Conservation (phyloP, 148 eudicot genomes). For the Polygonum aviculare region DNA sequence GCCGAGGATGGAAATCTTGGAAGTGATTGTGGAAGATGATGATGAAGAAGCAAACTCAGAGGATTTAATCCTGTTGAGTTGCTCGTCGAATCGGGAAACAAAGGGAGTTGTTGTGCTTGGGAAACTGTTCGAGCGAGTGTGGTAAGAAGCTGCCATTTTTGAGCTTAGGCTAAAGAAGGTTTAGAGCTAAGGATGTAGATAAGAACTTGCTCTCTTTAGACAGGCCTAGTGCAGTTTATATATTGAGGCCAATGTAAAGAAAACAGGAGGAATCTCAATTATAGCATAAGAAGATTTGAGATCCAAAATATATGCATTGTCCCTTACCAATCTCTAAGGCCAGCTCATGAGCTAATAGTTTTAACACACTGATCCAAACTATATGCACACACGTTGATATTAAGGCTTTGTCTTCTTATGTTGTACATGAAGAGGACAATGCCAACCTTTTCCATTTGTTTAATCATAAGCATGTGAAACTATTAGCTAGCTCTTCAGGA, state of each 20-base stretch:
- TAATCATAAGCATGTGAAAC: not conserved
- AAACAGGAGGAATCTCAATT: not conserved
- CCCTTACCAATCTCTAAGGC: not conserved
- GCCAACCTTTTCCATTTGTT: not conserved
- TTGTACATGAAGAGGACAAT: not conserved
- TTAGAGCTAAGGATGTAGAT: not conserved
- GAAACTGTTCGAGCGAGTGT: constrained; percentile 7
- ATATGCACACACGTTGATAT: not conserved
- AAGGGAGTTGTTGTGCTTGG: not conserved
- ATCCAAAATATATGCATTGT: constrained; percentile 1
- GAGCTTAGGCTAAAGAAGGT: not conserved
- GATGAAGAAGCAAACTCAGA: constrained; percentile 16
- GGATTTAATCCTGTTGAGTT: constrained; percentile 17
- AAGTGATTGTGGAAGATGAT: not conserved
- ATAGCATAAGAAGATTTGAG: not conserved
- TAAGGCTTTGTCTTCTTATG: not conserved
- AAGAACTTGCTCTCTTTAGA: not conserved
- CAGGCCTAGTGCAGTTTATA: not conserved
- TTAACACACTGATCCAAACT: not conserved
- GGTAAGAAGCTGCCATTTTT: constrained; percentile 8
- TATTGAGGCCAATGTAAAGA: not conserved
- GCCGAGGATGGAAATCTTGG: not conserved
- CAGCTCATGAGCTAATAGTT: not conserved
- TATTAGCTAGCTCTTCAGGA: not conserved
- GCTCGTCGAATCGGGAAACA: constrained; percentile 17